A percentile compares a stretch with the other conserved stretches of the same genome.
These are phyloP conservation scores for Backusella tuberculispora DNA, from an alignment of 192 early-diverging fungal species.

Conservation along the genomic window DNA sequence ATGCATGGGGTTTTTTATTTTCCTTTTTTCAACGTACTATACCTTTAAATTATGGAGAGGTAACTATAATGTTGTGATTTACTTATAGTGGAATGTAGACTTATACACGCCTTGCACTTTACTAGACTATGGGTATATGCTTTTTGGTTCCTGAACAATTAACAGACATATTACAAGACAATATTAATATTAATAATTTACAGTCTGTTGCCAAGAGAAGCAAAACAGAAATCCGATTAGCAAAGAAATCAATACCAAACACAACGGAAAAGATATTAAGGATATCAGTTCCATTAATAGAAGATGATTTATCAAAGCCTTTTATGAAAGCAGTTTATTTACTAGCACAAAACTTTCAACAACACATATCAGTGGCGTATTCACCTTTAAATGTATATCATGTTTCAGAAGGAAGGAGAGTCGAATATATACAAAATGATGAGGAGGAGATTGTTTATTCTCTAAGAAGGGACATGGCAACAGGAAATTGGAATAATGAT, in stretches of 20 bases:
- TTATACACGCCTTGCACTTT: background rate
- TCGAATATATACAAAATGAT: conserved; percentile 1
- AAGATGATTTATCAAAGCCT: background rate
- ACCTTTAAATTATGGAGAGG: background rate
- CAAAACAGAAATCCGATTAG: background rate
- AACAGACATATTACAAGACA: background rate
- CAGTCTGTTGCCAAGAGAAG: background rate
- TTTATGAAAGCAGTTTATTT: conserved; percentile 1
- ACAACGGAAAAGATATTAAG: background rate
- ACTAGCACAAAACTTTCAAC: conserved; percentile 1
- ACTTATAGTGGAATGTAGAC: too few species aligned
- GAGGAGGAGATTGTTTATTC: background rate
- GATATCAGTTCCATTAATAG: background rate
- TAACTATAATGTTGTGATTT: background rate
- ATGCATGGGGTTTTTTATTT: background rate
- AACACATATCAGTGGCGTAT: background rate
- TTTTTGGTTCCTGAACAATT: background rate
- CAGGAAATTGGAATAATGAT: conserved; percentile 5
- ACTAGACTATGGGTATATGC: background rate
- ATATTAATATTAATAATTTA: background rate
- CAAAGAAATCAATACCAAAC: background rate
- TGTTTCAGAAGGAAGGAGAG: background rate
- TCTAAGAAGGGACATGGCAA: background rate
- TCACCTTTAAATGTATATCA: background rate
- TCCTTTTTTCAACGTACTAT: background rate